Percentiles rank a stretch among this genome's conserved stretches.
Conservation (phyloP, 2,329 filamentous ascomycete species). For the Curvularia eragrostidis region DNA sequence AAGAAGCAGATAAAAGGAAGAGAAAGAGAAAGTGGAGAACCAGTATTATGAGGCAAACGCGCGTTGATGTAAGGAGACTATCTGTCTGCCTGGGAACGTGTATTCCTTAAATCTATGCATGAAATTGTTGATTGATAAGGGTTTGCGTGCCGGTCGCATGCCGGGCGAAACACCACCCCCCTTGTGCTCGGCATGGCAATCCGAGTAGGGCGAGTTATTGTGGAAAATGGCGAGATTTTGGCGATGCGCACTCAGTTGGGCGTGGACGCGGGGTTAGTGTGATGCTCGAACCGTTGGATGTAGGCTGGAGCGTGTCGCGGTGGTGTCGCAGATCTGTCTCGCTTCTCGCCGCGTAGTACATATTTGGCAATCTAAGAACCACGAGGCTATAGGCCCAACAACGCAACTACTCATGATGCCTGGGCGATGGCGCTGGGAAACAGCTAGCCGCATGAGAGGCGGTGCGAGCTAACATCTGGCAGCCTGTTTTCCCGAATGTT, state of each 20-base stretch:
- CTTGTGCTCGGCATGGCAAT: constrained; percentile 41
- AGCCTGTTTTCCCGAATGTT: constrained; percentile 34
- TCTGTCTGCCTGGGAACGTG: constrained; percentile 24
- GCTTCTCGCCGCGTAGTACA: constrained; percentile 38
- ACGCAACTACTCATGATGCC: constrained; percentile 29
- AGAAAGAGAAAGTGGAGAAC: constrained; percentile 46
- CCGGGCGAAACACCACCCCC: constrained; percentile 49
- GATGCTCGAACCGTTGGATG: constrained; percentile 44
- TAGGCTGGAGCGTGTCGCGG: constrained; percentile 44
- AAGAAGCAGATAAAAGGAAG: constrained; percentile 35
- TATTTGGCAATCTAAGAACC: constrained; percentile 34
- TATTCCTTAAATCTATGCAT: constrained; percentile 50
- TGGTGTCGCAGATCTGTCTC: constrained; percentile 49
- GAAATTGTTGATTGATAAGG: constrained; percentile 44
- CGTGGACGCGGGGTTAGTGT: constrained; percentile 28
- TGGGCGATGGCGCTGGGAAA: constrained; percentile 35
- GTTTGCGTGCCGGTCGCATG: constrained; percentile 30
- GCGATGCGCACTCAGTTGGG: constrained; percentile 28
- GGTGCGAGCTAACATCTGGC: constrained; percentile 36
- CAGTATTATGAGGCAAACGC: constrained; percentile 41
- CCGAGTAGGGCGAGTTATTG: constrained; percentile 35
- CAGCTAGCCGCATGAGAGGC: constrained; percentile 37
- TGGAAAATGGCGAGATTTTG: constrained; percentile 42
- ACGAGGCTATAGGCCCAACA: constrained; percentile 26
- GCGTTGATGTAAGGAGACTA: neutral